Evolutionary conservation across 2,329 filamentous ascomycete species (phyloP).

Genomic region (Botrytis deweyae): DNA sequence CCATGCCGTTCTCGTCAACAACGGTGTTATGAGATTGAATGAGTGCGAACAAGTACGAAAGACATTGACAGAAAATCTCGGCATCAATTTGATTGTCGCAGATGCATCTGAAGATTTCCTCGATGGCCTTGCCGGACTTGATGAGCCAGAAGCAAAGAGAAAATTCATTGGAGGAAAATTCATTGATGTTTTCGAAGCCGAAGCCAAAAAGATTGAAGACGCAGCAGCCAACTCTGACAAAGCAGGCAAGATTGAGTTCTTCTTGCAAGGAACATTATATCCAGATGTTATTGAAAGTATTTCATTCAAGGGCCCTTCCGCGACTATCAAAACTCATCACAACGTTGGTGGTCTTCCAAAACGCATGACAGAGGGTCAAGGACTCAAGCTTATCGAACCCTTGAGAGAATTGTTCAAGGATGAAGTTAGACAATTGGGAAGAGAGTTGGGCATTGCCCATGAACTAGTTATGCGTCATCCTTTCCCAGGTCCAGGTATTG

Average conservation of each 20-base stretch:
- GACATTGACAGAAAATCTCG: constrained; percentile 73
- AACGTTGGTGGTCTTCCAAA: constrained; percentile 66
- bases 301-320: constrained; percentile 69
- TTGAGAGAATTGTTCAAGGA: constrained; percentile 82
- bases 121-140: constrained; percentile 69
- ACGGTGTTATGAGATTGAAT: constrained; percentile 79
- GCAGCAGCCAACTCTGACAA: constrained; percentile 64
- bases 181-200: constrained; percentile 80
- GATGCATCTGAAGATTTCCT: constrained; percentile 79
- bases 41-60: constrained; percentile 81
- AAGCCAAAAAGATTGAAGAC: constrained; percentile 72
- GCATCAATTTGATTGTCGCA: constrained; percentile 86
- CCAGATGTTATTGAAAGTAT: constrained; percentile 61
- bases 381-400: constrained; percentile 72
- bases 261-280: constrained; percentile 78
- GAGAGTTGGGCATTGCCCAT: constrained; percentile 67
- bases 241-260: constrained; percentile 78
- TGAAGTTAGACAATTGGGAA: constrained; percentile 70
- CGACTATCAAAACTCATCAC: constrained; percentile 74
- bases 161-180: constrained; percentile 83
- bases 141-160: constrained; percentile 81
- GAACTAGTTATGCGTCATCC: constrained; percentile 78
- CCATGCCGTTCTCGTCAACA: constrained; percentile 82
- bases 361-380: constrained; percentile 51
- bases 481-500: constrained; percentile 71